These are phyloP conservation scores for Astrocystis sublimbata DNA, from an alignment of 495 filamentous ascomycete species.

Conservation along the genomic window DNA sequence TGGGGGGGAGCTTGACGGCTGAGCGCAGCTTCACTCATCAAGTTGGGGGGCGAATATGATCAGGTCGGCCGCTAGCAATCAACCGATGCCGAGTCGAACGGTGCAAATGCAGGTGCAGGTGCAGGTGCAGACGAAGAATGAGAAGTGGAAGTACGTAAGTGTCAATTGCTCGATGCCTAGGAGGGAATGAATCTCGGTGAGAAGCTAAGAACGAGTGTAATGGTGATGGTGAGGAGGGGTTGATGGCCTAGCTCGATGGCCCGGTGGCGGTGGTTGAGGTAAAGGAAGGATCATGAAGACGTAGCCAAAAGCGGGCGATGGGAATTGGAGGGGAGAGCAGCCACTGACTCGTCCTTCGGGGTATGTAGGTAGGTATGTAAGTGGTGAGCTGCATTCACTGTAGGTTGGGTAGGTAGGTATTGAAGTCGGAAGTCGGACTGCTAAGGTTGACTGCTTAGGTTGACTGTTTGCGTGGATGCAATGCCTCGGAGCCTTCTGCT, in stretches of 20 bases:
- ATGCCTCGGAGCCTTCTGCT: neutral
- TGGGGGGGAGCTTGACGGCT: slow-evolving; percentile 9
- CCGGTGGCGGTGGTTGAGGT: no score
- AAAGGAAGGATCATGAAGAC: slow-evolving; percentile 19
- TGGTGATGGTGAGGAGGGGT: slow-evolving; percentile 5
- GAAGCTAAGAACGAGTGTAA: neutral
- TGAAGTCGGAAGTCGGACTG: no score
- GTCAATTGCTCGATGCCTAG: neutral
- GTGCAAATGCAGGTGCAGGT: neutral
- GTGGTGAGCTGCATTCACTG: neutral
- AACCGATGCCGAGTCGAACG: neutral
- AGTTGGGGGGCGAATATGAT: neutral
- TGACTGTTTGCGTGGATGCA: slow-evolving; percentile 11
- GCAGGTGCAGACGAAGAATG: neutral
- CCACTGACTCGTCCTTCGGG: slow-evolving; percentile 11
- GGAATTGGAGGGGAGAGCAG: no score
- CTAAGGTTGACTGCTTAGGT: no score
- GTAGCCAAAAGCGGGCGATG: slow-evolving; percentile 4
- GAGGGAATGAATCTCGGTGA: neutral
- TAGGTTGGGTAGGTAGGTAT: no score
- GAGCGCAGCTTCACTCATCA: slow-evolving; percentile 14
- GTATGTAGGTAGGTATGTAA: neutral
- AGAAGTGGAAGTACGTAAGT: neutral
- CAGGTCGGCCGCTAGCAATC: neutral
- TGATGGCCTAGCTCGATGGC: slow-evolving; percentile 3